Conservation (phyloP, 805 yeast genomes). For the Dipodascopsis tothii region DNA sequence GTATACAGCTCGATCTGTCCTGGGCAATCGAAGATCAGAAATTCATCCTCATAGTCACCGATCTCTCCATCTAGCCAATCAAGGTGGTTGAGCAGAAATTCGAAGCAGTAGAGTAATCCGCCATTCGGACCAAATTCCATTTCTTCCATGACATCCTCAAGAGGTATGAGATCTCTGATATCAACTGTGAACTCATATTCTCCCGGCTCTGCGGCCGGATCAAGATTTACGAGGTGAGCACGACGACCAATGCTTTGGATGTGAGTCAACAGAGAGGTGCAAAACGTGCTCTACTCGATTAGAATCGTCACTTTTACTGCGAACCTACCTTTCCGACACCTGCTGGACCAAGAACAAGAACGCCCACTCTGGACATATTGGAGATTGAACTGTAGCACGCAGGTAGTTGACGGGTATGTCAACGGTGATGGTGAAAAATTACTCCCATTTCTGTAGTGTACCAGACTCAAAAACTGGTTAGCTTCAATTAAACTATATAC, state of each 20-base stretch:
- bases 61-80: slow-evolving; percentile 98
- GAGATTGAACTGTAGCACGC: no score
- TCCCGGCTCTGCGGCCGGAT: slow-evolving; percentile 93
- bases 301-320: not conserved
- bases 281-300: slow-evolving; percentile 60
- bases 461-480: not conserved
- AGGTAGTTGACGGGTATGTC: not conserved
- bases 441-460: not conserved
- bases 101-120: slow-evolving; percentile 86
- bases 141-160: slow-evolving; percentile 94
- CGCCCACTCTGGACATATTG: slow-evolving; percentile 88
- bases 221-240: slow-evolving; percentile 89
- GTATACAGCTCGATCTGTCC: slow-evolving; percentile 83
- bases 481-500: not conserved
- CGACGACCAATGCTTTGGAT: slow-evolving; percentile 86
- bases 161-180: slow-evolving; percentile 79
- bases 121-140: slow-evolving; percentile 92
- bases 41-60: slow-evolving; percentile 93
- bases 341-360: slow-evolving; percentile 91
- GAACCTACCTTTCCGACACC: slow-evolving; percentile 72
- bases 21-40: slow-evolving; percentile 90
- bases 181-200: slow-evolving; percentile 89
- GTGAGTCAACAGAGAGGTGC: slow-evolving; percentile 76
- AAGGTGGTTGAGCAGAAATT: slow-evolving; percentile 71
- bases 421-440: not conserved